These are phyloP conservation scores for Xylariaceae sp. DNA, from an alignment of 2,329 filamentous ascomycete genomes.

Conservation along the genomic window DNA sequence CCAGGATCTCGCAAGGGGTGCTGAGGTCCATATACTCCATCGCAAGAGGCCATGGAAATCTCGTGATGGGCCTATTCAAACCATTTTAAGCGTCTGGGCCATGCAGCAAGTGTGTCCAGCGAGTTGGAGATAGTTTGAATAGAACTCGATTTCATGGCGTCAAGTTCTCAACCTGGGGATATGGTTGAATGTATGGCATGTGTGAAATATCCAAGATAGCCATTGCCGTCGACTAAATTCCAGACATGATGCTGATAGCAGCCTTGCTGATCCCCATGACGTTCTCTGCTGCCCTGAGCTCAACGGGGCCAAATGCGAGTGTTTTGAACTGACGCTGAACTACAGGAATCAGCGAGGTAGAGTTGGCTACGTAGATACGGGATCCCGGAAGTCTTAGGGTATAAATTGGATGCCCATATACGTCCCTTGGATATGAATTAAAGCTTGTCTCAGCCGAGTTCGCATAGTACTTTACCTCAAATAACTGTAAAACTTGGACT, in stretches of 20 bases:
- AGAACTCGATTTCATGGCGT: conserved; percentile 17
- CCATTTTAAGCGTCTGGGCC: conserved; percentile 4
- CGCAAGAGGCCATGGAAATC: conserved; percentile 15
- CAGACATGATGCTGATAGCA: conserved; percentile 5
- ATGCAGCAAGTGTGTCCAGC: conserved; percentile 6
- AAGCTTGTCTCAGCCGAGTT: neutral
- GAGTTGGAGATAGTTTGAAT: conserved; percentile 13
- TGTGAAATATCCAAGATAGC: conserved; percentile 17
- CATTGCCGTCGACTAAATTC: conserved; percentile 5
- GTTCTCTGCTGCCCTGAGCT: conserved; percentile 4
- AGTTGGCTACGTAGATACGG: conserved; percentile 17
- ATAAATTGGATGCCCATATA: conserved; percentile 14
- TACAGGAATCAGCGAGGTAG: conserved; percentile 6
- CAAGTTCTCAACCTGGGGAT: conserved; percentile 12
- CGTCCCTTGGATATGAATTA: conserved; percentile 6
- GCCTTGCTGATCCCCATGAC: conserved; percentile 6
- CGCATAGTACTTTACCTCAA: conserved; percentile 1
- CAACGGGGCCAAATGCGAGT: conserved; percentile 12
- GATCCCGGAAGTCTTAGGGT: conserved; percentile 12
- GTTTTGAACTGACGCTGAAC: conserved; percentile 14
- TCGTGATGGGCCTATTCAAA: conserved; percentile 19
- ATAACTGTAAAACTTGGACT: conserved; percentile 1
- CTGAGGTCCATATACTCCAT: conserved; percentile 19
- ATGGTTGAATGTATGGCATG: conserved; percentile 14
- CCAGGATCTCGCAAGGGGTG: conserved; percentile 20